Evolutionary conservation across 148 eudicot species (phyloP).

Genomic region (Agrostemma githago): DNA sequence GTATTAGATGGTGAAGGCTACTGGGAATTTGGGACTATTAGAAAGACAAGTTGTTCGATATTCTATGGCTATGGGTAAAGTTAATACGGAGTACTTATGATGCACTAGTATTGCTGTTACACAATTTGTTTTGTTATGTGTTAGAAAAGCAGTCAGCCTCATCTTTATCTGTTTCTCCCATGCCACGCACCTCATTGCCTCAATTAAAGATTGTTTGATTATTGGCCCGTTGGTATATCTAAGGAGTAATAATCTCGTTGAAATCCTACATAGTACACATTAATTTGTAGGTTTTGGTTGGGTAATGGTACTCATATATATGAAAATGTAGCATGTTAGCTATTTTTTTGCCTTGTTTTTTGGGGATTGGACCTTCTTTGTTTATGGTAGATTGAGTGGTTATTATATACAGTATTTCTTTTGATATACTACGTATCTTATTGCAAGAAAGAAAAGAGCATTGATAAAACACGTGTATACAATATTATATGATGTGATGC

Average conservation of each 20-base stretch:
- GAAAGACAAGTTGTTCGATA: conserved; percentile 41
- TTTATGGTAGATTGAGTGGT: no score
- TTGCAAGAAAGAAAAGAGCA: no score
- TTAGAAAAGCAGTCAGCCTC: background rate
- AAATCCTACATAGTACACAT: background rate
- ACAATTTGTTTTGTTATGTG: background rate
- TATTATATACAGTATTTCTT: no score
- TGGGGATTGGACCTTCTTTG: background rate
- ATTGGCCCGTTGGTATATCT: background rate
- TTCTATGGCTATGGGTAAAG: background rate
- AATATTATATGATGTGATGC: no score
- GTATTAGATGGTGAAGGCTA: no score
- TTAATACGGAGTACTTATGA: background rate
- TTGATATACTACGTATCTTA: no score
- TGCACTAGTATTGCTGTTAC: background rate
- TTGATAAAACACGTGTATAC: background rate
- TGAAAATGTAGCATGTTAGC: background rate
- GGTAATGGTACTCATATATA: background rate
- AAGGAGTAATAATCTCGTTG: background rate
- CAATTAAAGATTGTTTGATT: background rate
- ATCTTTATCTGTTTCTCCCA: background rate
- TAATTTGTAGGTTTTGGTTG: conserved; percentile 6
- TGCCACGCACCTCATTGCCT: background rate
- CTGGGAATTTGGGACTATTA: conserved; percentile 70
- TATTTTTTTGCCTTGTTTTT: background rate